phyloP scores from a whole-genome alignment of 345 rosid genomes.

The Hibiscus tridactylites region DNA sequence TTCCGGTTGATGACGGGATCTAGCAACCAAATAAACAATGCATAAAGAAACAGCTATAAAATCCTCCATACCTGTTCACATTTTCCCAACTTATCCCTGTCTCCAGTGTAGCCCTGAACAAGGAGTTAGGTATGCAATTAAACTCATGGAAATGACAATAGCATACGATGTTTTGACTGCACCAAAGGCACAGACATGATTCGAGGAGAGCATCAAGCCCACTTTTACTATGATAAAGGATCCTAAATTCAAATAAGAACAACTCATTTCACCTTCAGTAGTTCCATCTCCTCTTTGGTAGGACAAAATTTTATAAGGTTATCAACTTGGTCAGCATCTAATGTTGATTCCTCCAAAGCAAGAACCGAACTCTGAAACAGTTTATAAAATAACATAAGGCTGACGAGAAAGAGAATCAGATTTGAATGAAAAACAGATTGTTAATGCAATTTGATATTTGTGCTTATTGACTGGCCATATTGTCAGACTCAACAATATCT shows the following conservation, averaged over 20 bases:
- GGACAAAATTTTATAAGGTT: conserved; percentile 89
- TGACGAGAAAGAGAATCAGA: conserved; percentile 7
- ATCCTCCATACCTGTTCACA: conserved; percentile 65
- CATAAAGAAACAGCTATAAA: not conserved
- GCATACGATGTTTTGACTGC: not conserved
- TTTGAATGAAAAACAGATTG: not conserved
- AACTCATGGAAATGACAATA: conserved; percentile 9
- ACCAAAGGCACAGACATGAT: not conserved
- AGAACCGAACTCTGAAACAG: conserved; percentile 61
- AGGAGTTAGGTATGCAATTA: conserved; percentile 6
- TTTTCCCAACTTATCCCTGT: conserved; percentile 76
- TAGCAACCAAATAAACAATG: not conserved
- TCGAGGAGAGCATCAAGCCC: not conserved
- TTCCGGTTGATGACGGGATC: not conserved
- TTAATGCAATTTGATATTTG: not conserved
- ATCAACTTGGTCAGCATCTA: conserved; percentile 86
- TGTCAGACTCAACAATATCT: not conserved
- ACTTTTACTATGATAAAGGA: not conserved
- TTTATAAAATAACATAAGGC: conserved; percentile 12
- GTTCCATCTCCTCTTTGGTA: conserved; percentile 89
- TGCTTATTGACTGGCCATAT: not conserved
- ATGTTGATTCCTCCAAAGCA: conserved; percentile 65
- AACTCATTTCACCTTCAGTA: conserved; percentile 50
- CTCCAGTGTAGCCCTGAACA: conserved; percentile 73
- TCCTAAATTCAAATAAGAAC: not conserved